Evolutionary conservation across 306 rosid species (phyloP).

Genomic region (Prunus armeniaca): DNA sequence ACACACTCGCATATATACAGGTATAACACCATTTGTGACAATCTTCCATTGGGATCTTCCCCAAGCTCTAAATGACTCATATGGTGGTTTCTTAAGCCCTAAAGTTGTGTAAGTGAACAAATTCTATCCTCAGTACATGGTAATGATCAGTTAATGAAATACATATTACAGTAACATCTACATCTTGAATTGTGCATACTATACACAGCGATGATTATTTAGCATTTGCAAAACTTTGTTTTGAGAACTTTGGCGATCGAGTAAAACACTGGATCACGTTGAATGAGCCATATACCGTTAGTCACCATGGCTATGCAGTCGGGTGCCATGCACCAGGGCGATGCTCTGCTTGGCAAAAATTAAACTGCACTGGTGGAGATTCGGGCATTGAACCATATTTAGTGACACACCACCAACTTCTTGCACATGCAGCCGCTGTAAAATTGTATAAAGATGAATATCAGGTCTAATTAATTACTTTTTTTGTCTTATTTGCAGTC

Average conservation of each 20-base stretch:
- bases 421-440: constrained; percentile 33
- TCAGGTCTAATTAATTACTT: constrained; percentile 32
- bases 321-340: constrained; percentile 29
- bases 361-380: constrained; percentile 58
- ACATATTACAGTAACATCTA: too few relatives aligned
- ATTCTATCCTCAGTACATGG: too few relatives aligned
- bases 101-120: too few relatives aligned
- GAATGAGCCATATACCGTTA: constrained; percentile 35
- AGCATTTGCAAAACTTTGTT: constrained; percentile 38
- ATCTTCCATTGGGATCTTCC: too few relatives aligned
- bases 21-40: too few relatives aligned
- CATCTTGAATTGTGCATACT: background rate
- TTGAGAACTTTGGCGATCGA: constrained; percentile 36
- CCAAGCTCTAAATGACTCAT: too few relatives aligned
- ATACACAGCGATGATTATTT: constrained; percentile 24
- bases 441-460: background rate
- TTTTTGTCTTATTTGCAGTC: too few relatives aligned
- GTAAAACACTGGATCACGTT: constrained; percentile 48
- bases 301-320: constrained; percentile 27
- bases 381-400: constrained; percentile 66
- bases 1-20: too few relatives aligned
- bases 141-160: too few relatives aligned
- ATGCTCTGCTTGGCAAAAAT: constrained; percentile 46
- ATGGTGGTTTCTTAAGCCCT: too few relatives aligned
- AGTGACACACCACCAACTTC: constrained; percentile 48